These are phyloP conservation scores for Pichia kluyveri DNA, from an alignment of 805 yeast genomes.

Conservation along the genomic window DNA sequence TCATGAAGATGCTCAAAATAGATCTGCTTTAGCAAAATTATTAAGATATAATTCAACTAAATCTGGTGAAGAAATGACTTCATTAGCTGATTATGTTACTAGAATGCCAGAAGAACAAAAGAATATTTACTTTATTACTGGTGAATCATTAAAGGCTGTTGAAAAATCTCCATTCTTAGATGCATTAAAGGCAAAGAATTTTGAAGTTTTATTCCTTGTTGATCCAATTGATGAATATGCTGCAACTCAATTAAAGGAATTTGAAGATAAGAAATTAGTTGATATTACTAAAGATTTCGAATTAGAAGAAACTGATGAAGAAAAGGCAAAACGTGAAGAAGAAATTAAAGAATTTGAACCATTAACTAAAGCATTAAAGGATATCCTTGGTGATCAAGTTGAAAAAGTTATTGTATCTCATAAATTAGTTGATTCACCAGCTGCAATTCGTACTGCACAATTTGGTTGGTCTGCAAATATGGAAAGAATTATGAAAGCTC, in stretches of 20 bases:
- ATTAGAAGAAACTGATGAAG: conserved; percentile 97
- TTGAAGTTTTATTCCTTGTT: conserved; percentile 94
- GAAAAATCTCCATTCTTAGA: conserved; percentile 99
- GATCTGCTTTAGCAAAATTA: conserved; percentile 89
- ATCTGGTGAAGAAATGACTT: conserved; percentile 88
- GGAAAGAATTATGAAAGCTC: conserved; percentile 99
- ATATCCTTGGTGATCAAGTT: conserved; percentile 94
- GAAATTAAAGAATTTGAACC: conserved; percentile 89
- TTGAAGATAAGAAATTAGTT: conserved; percentile 97
- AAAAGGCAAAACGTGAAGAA: conserved; percentile 88
- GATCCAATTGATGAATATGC: conserved; percentile 99
- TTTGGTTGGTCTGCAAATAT: conserved; percentile 99
- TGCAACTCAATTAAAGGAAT: conserved; percentile 98
- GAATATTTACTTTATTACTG: conserved; percentile 98
- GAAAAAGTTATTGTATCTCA: conserved; percentile 98
- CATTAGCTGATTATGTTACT: conserved; percentile 93
- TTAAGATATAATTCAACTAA: conserved; percentile 96
- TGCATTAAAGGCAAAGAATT: conserved; percentile 95
- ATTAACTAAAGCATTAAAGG: conserved; percentile 93
- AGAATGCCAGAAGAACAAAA: conserved; percentile 99
- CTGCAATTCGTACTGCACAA: conserved; percentile 99
- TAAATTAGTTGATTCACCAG: conserved; percentile 96
- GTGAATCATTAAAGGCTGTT: conserved; percentile 95
- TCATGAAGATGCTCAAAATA: conserved; percentile 98
- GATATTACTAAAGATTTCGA: conserved; percentile 99